phyloP scores from a whole-genome alignment of 805 yeast genomes.

The Hanseniaspora meyeri region DNA sequence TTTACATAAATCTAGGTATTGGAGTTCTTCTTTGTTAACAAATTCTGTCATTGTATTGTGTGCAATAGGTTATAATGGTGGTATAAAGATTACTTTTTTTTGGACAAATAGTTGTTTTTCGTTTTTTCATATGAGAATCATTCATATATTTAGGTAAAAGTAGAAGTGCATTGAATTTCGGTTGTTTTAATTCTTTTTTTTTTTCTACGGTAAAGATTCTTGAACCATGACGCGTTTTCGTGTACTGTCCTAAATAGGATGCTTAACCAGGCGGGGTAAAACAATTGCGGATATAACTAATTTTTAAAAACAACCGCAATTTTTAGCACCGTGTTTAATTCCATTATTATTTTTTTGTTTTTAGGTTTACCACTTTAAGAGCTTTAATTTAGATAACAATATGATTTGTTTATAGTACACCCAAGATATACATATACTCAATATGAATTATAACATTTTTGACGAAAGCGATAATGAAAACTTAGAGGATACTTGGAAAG shows the following conservation, averaged over 20 bases:
- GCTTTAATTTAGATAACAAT: background rate
- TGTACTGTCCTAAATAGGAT: background rate
- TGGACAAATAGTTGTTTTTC: background rate
- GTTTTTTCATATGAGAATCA: too few relatives aligned
- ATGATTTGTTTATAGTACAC: too few relatives aligned
- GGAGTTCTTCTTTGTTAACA: conserved; percentile 57
- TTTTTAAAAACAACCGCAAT: background rate
- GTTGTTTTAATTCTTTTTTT: too few relatives aligned
- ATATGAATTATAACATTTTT: conserved; percentile 8
- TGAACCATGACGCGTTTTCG: background rate
- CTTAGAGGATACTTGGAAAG: background rate
- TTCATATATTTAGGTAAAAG: background rate
- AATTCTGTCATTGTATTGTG: background rate
- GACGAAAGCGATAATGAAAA: background rate
- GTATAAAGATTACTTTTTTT: background rate
- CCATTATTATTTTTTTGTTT: too few relatives aligned
- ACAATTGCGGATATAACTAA: background rate
- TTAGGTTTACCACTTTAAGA: background rate
- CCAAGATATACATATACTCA: too few relatives aligned
- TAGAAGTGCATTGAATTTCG: background rate
- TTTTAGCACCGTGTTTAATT: background rate
- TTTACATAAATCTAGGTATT: conserved; percentile 70
- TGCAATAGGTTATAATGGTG: background rate
- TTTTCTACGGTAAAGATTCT: too few relatives aligned
- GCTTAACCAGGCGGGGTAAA: background rate